A percentile compares a stretch with the other conserved stretches of the same genome.
phyloP scores from a whole-genome alignment of 257 asterid species.

The Anisodus tanguticus region DNA sequence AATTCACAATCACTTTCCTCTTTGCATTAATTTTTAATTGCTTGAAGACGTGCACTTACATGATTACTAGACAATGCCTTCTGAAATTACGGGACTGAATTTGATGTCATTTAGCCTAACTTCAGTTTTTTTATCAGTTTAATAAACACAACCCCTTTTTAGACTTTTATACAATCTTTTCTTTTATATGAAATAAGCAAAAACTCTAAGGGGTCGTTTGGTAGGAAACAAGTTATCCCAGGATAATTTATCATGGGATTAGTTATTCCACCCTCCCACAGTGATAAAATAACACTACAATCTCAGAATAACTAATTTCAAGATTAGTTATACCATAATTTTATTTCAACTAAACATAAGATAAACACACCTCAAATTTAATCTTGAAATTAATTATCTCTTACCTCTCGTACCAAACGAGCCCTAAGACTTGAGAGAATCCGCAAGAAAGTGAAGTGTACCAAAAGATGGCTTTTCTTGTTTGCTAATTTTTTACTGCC shows the following conservation, averaged over 20 bases:
- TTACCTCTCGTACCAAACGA: too few species aligned
- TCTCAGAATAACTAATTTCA: too few species aligned
- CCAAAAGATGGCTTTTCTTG: not conserved
- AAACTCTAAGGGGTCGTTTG: too few species aligned
- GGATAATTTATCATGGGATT: too few species aligned
- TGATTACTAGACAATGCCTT: constrained; percentile 49
- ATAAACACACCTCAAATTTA: too few species aligned
- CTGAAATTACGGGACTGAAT: constrained; percentile 53
- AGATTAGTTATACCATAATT: too few species aligned
- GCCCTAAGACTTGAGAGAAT: not conserved
- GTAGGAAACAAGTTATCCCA: too few species aligned
- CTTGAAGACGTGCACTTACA: constrained; percentile 44
- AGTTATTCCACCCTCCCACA: too few species aligned
- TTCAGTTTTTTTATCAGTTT: not conserved
- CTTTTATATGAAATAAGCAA: not conserved
- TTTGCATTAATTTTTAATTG: constrained; percentile 27
- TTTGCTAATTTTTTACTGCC: not conserved
- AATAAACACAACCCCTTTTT: not conserved
- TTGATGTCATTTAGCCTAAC: constrained; percentile 41
- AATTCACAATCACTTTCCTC: constrained; percentile 23
- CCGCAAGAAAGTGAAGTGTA: not conserved
- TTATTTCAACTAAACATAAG: too few species aligned
- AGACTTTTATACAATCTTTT: not conserved
- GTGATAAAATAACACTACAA: too few species aligned
- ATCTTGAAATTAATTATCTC: too few species aligned